Percentiles rank a stretch among this genome's conserved stretches.
Evolutionary conservation across 192 early-diverging fungal genomes (phyloP).

Genomic region (Phycomyces blakesleeanus): DNA sequence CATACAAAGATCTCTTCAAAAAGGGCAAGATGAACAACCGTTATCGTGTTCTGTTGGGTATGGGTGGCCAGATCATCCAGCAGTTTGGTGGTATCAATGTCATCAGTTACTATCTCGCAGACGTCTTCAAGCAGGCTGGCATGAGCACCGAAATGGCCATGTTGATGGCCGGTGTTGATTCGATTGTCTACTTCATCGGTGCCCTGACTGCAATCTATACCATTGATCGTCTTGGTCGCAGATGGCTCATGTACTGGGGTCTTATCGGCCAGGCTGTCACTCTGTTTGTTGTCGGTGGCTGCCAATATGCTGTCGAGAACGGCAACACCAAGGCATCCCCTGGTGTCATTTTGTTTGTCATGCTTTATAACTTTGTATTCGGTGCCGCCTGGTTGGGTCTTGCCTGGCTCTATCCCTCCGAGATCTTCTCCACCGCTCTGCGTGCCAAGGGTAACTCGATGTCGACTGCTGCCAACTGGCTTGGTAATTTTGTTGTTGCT

Average conservation of each 20-base stretch:
- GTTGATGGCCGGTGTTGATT: constrained; percentile 56
- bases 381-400: constrained; percentile 77
- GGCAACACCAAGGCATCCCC: constrained; percentile 32
- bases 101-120: constrained; percentile 25
- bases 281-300: constrained; percentile 26
- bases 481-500: constrained; percentile 66
- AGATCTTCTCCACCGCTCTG: constrained; percentile 72
- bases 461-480: constrained; percentile 76
- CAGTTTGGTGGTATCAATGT: constrained; percentile 30
- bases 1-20: constrained; percentile 31
- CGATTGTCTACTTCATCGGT: constrained; percentile 64
- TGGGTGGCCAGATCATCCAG: constrained; percentile 37
- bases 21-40: constrained; percentile 38
- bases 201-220: constrained; percentile 70
- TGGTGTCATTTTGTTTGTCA: constrained; percentile 52
- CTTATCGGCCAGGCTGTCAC: constrained; percentile 37
- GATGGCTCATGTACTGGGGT: constrained; percentile 61
- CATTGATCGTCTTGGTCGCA: constrained; percentile 69
- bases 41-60: constrained; percentile 36
- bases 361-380: constrained; percentile 67
- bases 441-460: constrained; percentile 73
- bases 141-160: constrained; percentile 39
- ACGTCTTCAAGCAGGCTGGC: constrained; percentile 47
- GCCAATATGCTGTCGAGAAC: constrained; percentile 23
- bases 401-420: constrained; percentile 74